phyloP scores from a whole-genome alignment of 345 rosid genomes.

The Ceriops tagal region DNA sequence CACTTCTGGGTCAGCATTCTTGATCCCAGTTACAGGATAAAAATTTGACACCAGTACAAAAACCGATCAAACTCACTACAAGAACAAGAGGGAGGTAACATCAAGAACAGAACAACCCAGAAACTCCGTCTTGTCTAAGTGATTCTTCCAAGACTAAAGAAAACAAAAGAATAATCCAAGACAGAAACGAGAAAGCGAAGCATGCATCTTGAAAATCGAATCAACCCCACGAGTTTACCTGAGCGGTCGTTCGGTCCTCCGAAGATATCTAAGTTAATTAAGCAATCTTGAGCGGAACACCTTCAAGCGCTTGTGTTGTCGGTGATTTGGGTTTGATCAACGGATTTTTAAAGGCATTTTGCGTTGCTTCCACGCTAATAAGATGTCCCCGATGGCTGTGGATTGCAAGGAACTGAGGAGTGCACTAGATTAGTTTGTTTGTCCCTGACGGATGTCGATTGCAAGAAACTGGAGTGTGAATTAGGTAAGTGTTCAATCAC shows the following conservation, averaged over 20 bases:
- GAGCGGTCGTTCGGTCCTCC: background rate
- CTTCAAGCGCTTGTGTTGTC: background rate
- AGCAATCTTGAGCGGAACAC: background rate
- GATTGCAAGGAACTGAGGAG: background rate
- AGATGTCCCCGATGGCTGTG: background rate
- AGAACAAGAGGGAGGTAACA: background rate
- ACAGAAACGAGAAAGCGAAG: background rate
- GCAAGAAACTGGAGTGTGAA: background rate
- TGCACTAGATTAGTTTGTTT: background rate
- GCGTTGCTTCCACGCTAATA: background rate
- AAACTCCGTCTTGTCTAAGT: background rate
- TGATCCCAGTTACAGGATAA: background rate
- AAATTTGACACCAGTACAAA: background rate
- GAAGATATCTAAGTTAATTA: background rate
- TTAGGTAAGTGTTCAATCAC: too few species aligned
- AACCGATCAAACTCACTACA: background rate
- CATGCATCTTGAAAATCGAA: background rate
- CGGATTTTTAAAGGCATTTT: background rate
- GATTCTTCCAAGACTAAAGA: background rate
- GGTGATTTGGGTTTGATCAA: background rate
- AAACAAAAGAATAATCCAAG: background rate
- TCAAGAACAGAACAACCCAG: background rate
- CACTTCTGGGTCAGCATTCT: background rate
- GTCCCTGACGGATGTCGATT: background rate
- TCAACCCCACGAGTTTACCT: background rate